Conservation (phyloP, 768 basidiomycete species). For the Tephrocybe sp. region DNA sequence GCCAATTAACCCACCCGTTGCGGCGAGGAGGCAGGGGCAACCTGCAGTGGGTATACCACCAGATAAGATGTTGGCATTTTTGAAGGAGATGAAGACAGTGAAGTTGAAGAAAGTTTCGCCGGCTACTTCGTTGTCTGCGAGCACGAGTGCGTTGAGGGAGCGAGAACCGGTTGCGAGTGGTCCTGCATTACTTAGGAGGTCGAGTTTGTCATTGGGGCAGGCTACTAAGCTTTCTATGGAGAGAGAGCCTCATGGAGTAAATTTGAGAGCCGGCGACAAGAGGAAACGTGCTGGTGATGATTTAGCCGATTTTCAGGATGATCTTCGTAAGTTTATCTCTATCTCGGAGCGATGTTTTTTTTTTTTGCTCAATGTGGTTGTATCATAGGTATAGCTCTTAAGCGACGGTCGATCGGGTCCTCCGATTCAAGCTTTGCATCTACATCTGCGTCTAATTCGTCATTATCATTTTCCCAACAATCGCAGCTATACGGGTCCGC, state of each 20-base stretch:
- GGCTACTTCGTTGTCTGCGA: slow-evolving; percentile 5
- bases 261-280: slow-evolving; percentile 26
- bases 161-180: not conserved
- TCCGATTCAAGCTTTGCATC: slow-evolving; percentile 27
- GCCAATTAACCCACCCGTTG: slow-evolving; percentile 55
- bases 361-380: slow-evolving; percentile 1
- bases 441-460: slow-evolving; percentile 15
- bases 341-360: not conserved
- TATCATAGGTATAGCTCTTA: slow-evolving; percentile 26
- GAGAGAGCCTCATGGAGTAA: not conserved
- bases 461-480: slow-evolving; percentile 6
- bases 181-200: not conserved
- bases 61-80: slow-evolving; percentile 83
- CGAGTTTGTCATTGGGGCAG: not conserved
- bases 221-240: not conserved
- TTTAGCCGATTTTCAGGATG: slow-evolving; percentile 25
- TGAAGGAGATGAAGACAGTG: slow-evolving; percentile 78
- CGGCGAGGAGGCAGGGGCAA: slow-evolving; percentile 49
- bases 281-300: slow-evolving; percentile 34
- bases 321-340: slow-evolving; percentile 36
- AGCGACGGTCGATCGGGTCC: slow-evolving; percentile 36
- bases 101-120: slow-evolving; percentile 57
- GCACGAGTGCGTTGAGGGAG: slow-evolving; percentile 7
- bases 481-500: slow-evolving; percentile 21
- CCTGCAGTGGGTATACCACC: slow-evolving; percentile 73